Evolutionary conservation across 2,329 filamentous ascomycete species (phyloP).

Genomic region (Aspergillus japonicus): DNA sequence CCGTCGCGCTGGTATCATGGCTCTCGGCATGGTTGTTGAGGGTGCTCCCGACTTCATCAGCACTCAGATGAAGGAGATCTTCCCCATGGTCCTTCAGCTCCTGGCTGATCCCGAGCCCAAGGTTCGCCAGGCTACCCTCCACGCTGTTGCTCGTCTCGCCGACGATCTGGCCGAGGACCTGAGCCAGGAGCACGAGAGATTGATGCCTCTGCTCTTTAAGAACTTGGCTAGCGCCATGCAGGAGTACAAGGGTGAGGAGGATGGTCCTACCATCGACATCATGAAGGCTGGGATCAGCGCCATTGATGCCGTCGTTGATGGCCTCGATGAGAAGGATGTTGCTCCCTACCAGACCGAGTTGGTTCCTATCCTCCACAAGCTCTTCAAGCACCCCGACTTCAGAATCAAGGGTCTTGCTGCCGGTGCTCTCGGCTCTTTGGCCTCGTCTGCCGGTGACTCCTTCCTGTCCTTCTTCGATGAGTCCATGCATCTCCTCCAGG

Average conservation of each 20-base stretch:
- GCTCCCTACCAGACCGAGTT: slow-evolving; percentile 78
- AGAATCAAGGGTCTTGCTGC: slow-evolving; percentile 89
- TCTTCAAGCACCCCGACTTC: slow-evolving; percentile 80
- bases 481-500: slow-evolving; percentile 84
- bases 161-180: slow-evolving; percentile 93
- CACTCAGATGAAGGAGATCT: slow-evolving; percentile 81
- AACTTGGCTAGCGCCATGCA: slow-evolving; percentile 81
- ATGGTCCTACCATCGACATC: slow-evolving; percentile 77
- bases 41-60: slow-evolving; percentile 96
- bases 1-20: slow-evolving; percentile 85
- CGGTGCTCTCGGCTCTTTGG: slow-evolving; percentile 86
- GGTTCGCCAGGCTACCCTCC: slow-evolving; percentile 82
- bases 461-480: slow-evolving; percentile 91
- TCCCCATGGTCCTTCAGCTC: slow-evolving; percentile 79
- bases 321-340: slow-evolving; percentile 70
- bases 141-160: slow-evolving; percentile 83
- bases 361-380: slow-evolving; percentile 77
- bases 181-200: slow-evolving; percentile 75
- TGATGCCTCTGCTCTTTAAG: slow-evolving; percentile 81
- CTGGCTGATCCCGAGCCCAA: slow-evolving; percentile 78
- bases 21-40: slow-evolving; percentile 91
- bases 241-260: slow-evolving; percentile 62
- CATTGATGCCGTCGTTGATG: slow-evolving; percentile 83
- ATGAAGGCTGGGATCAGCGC: slow-evolving; percentile 87
- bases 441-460: slow-evolving; percentile 74